Evolutionary conservation across 495 filamentous ascomycete genomes (phyloP), one percentile per base, ranked within the genome.

Genomic region (Penicillium chermesinum): DNA sequence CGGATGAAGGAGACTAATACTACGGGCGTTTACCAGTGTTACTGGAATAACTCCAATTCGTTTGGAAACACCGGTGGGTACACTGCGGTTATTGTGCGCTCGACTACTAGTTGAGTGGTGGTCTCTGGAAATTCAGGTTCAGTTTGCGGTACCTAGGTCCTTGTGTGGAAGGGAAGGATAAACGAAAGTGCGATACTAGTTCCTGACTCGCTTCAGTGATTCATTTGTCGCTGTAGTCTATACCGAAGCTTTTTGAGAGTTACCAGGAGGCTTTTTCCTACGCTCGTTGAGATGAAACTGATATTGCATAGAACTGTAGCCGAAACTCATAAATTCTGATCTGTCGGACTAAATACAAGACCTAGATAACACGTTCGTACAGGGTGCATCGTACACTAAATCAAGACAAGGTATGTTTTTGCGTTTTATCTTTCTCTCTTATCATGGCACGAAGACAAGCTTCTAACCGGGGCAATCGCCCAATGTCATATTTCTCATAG

Each of bases 1-100:
- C 53, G 53, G n/a, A 27, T 55, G 2, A 54, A 54, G 54, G 57
- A 44, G 5, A 62, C 53, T 1, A 42, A 55, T 41, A 48, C 60
- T 1, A 40, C 47, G 4, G 51, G 44, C 9, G 39, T 62, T 7
- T 62, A 60, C 34, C 48, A 62, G 51, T 40, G 54, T 1, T 62
- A 54, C 39, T 62, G 42, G 39, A 57, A 62, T 38, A 41, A 32
- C 15, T 61, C 58, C 10, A 30, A 30, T 30, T 4, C 10, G 10
- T 30, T 30, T 10, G 10, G 10, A 5, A 10, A 10, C 25, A 30
- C 4, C 5, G 25, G 10, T 30, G 25, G 25, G 25, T 30, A 30
- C 10, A 30, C 10, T 30, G 25, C 5, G 4, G 25, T 10, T 30
- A 30, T 5, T 30, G 25, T 30, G 25, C 25, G 10, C 5, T 30